A percentile compares a stretch with the other conserved stretches of the same genome.
phyloP scores from a whole-genome alignment of 352 stramenopile genomes.

The Phytophthora ohioensis region DNA sequence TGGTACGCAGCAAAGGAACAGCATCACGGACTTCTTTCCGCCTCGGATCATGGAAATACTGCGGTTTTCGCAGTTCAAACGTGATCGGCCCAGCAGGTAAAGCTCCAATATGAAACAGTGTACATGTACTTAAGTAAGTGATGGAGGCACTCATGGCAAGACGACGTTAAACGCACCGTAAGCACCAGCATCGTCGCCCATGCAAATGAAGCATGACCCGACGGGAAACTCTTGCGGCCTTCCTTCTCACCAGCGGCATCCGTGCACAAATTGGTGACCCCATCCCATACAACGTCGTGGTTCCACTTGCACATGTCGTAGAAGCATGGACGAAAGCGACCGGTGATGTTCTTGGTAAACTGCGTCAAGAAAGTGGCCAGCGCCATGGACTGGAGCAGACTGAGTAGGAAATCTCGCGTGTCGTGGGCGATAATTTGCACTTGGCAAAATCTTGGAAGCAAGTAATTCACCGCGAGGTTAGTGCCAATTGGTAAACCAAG shows the following conservation, averaged over 20 bases:
- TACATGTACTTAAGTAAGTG: too few species aligned
- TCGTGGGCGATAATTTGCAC: constrained; percentile 72
- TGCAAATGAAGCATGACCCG: constrained; percentile 77
- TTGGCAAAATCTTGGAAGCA: constrained; percentile 55
- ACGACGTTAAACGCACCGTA: constrained; percentile 45
- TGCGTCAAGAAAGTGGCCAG: constrained; percentile 70
- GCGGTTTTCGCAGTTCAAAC: constrained; percentile 68
- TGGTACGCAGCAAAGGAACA: constrained; percentile 74
- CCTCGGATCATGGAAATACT: constrained; percentile 55
- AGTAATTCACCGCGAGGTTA: constrained; percentile 70
- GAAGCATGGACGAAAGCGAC: constrained; percentile 84
- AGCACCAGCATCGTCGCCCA: constrained; percentile 84
- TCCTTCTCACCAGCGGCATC: constrained; percentile 68
- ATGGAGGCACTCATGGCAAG: background rate
- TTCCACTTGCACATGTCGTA: constrained; percentile 88
- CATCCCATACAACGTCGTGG: constrained; percentile 74
- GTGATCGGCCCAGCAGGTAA: constrained; percentile 78
- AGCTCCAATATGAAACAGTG: constrained; percentile 33
- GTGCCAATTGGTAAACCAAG: constrained; percentile 51
- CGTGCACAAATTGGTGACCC: constrained; percentile 75
- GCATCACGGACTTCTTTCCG: constrained; percentile 66
- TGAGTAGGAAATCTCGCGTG: constrained; percentile 81
- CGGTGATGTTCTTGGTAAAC: constrained; percentile 80
- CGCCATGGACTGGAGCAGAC: constrained; percentile 61
- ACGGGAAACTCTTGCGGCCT: constrained; percentile 84